Percentiles rank a stretch among this genome's conserved stretches.
phyloP scores from a whole-genome alignment of 2,329 filamentous ascomycete genomes.

The Atkinsonella texensis region DNA sequence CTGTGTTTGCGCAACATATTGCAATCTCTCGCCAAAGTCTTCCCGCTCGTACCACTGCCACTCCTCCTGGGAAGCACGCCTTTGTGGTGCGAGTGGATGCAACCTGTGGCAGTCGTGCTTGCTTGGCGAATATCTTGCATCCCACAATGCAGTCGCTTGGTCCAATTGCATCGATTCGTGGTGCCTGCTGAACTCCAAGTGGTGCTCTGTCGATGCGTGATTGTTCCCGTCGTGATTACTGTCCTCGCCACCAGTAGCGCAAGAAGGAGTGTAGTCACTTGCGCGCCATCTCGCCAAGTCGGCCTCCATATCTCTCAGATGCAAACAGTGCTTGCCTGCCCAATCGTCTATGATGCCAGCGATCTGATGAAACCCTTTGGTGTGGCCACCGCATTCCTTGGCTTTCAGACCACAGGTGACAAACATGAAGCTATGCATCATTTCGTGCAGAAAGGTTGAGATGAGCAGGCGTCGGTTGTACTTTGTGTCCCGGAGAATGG shows the following conservation, averaged over 20 bases:
- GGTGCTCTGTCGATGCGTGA: constrained; percentile 6
- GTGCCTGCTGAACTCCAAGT: constrained; percentile 3
- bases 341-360: constrained; percentile 48
- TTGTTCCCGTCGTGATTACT: constrained; percentile 3
- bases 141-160: background rate
- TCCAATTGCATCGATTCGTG: background rate
- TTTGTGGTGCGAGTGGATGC: background rate
- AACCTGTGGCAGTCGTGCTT: background rate
- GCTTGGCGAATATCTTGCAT: background rate
- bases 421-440: constrained; percentile 56
- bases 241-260: background rate
- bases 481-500: constrained; percentile 41
- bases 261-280: constrained; percentile 8
- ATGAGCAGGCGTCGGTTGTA: constrained; percentile 51
- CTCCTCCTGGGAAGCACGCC: constrained; percentile 11
- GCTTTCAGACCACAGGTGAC: constrained; percentile 48
- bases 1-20: constrained; percentile 15
- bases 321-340: constrained; percentile 43
- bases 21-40: constrained; percentile 17
- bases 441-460: constrained; percentile 53
- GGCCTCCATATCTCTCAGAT: constrained; percentile 48
- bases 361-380: constrained; percentile 45
- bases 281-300: constrained; percentile 43
- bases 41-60: constrained; percentile 25
- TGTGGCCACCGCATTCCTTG: constrained; percentile 44